Evolutionary conservation across 2,329 filamentous ascomycete species (phyloP).

Genomic region (Pyrenochaeta sp.): DNA sequence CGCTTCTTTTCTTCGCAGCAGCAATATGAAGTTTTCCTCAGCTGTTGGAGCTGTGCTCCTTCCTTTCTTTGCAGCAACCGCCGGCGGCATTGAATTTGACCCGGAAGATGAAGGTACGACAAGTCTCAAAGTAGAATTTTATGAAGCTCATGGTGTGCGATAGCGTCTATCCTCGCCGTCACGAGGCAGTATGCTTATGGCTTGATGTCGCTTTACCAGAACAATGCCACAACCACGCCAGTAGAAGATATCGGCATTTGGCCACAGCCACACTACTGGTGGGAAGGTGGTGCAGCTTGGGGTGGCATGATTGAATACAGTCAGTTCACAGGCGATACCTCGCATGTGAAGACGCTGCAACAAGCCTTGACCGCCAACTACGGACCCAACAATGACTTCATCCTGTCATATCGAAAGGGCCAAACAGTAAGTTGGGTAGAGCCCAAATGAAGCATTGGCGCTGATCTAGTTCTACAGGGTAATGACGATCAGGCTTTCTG

Average conservation of each 20-base stretch:
- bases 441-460: background rate
- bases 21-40: conserved; percentile 44
- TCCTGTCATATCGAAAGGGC: conserved; percentile 52
- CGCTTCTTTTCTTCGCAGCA: conserved; percentile 24
- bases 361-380: conserved; percentile 54
- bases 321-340: conserved; percentile 56
- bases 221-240: conserved; percentile 33
- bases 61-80: conserved; percentile 37
- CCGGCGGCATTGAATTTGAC: conserved; percentile 40
- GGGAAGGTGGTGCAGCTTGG: conserved; percentile 54
- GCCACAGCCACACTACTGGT: conserved; percentile 57
- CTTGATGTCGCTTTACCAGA: conserved; percentile 47
- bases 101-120: conserved; percentile 33
- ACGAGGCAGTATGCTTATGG: conserved; percentile 42
- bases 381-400: conserved; percentile 53
- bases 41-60: conserved; percentile 48
- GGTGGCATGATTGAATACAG: conserved; percentile 55
- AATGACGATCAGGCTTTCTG: conserved; percentile 82
- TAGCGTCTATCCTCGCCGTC: conserved; percentile 39
- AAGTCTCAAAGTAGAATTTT: too few species aligned
- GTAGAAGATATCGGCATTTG: conserved; percentile 50
- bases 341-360: conserved; percentile 53
- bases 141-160: too few species aligned
- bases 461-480: conserved; percentile 54
- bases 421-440: conserved; percentile 34